A percentile compares a stretch with the other conserved stretches of the same genome.
phyloP scores from a whole-genome alignment of 768 basidiomycete genomes.

The Naganishia kalamii region DNA sequence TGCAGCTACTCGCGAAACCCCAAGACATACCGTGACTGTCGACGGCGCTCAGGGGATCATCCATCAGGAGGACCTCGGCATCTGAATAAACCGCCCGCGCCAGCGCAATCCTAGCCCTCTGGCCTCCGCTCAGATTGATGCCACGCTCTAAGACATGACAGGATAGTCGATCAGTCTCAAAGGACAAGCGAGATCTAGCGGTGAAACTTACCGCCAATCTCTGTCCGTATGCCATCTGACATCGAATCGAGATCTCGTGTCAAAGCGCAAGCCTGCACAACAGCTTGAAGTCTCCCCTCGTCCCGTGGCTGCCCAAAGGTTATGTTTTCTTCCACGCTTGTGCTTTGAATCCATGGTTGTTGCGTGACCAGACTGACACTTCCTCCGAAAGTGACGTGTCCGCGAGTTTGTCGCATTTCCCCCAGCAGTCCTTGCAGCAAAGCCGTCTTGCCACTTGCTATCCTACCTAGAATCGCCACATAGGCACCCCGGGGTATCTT shows the following conservation, averaged over 20 bases:
- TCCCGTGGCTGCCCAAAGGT: constrained; percentile 49
- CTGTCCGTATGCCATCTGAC: constrained; percentile 32
- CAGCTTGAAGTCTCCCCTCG: constrained; percentile 26
- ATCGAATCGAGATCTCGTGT: constrained; percentile 31
- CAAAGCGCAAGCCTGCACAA: constrained; percentile 39
- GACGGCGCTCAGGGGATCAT: no score
- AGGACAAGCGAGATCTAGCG: constrained; percentile 16
- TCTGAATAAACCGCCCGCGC: constrained; percentile 36
- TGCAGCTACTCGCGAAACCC: not conserved
- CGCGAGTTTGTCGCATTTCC: constrained; percentile 36
- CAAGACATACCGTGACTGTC: constrained; percentile 35
- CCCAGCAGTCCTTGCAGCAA: constrained; percentile 39
- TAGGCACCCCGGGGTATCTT: constrained; percentile 31
- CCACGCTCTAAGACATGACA: constrained; percentile 75
- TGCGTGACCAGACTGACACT: constrained; percentile 41
- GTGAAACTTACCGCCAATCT: constrained; percentile 26
- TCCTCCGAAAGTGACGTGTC: constrained; percentile 35
- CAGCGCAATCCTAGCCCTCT: constrained; percentile 38
- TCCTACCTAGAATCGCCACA: constrained; percentile 39
- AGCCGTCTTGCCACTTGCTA: constrained; percentile 43
- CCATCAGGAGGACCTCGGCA: constrained; percentile 37
- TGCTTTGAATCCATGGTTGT: constrained; percentile 44
- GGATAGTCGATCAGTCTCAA: not conserved
- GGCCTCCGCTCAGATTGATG: constrained; percentile 45
- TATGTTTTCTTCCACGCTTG: constrained; percentile 42